A percentile compares a stretch with the other conserved stretches of the same genome.
These are phyloP conservation scores for Lachnellula cervina DNA, from an alignment of 2,329 filamentous ascomycete genomes.

Conservation along the genomic window DNA sequence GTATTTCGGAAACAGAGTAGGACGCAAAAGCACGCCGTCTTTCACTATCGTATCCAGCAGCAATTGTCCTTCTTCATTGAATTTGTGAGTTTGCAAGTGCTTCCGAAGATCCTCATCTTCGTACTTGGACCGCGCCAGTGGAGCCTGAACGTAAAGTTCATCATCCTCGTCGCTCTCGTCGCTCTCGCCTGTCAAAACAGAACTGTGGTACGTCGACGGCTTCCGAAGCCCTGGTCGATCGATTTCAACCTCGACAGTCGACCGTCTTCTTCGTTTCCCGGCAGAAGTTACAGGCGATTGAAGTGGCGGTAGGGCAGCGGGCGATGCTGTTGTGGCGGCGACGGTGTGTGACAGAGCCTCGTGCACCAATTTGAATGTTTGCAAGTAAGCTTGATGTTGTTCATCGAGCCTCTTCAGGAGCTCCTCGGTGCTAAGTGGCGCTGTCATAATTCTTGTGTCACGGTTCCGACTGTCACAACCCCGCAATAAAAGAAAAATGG, in stretches of 20 bases:
- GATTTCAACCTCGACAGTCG: slow-evolving; percentile 10
- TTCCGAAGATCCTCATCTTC: slow-evolving; percentile 40
- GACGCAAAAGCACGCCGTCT: slow-evolving; percentile 17
- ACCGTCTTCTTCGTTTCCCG: slow-evolving; percentile 6
- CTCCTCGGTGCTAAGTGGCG: slow-evolving; percentile 15
- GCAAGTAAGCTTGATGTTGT: slow-evolving; percentile 24
- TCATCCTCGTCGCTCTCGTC: slow-evolving; percentile 35
- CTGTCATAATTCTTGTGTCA: neutral
- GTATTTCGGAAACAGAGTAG: slow-evolving; percentile 19
- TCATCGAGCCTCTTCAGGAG: slow-evolving; percentile 23
- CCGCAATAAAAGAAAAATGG: too few species aligned
- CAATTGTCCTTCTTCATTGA: slow-evolving; percentile 36
- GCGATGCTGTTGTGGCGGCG: neutral
- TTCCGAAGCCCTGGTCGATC: slow-evolving; percentile 5
- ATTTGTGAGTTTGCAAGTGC: slow-evolving; percentile 40
- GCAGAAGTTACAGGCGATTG: neutral
- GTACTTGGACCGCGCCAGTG: slow-evolving; percentile 36
- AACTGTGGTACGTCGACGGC: slow-evolving; percentile 15
- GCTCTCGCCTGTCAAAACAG: slow-evolving; percentile 30
- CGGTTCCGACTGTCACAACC: neutral
- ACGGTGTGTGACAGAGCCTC: slow-evolving; percentile 19
- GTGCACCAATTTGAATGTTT: slow-evolving; percentile 23
- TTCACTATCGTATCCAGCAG: slow-evolving; percentile 34
- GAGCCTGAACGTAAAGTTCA: slow-evolving; percentile 36
- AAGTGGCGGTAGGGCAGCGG: neutral